Percentiles rank a stretch among this genome's conserved stretches.
These are phyloP conservation scores for Martiniozyma asiatica DNA, from an alignment of 1,139 yeast species.

Conservation along the genomic window DNA sequence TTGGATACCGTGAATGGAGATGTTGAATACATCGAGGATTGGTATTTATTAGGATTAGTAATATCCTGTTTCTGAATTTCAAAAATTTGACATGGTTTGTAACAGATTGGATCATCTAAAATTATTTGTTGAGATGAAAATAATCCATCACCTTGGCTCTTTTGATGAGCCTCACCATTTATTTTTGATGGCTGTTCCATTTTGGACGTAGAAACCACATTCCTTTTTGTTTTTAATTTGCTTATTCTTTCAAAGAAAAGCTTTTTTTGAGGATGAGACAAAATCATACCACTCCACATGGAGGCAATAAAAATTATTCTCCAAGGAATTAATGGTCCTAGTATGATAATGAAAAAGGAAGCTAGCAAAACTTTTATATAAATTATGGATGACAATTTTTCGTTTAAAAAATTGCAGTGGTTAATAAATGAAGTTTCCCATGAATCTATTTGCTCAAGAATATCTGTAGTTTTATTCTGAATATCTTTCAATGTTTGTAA, in stretches of 20 bases:
- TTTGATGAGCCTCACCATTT: too few species aligned
- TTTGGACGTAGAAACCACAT: background rate
- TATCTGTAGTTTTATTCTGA: slow-evolving; percentile 49
- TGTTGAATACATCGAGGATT: slow-evolving; percentile 35
- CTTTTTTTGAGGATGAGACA: slow-evolving; percentile 39
- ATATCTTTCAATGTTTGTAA: slow-evolving; percentile 48
- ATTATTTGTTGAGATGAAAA: slow-evolving; percentile 19
- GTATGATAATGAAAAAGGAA: slow-evolving; percentile 31
- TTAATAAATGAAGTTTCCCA: slow-evolving; percentile 48
- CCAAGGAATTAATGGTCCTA: slow-evolving; percentile 65
- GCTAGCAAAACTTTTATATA: slow-evolving; percentile 25
- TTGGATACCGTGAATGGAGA: slow-evolving; percentile 42
- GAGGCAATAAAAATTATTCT: slow-evolving; percentile 38
- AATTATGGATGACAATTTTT: slow-evolving; percentile 46
- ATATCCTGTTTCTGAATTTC: slow-evolving; percentile 62
- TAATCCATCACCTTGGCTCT: too few species aligned
- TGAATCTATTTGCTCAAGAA: slow-evolving; percentile 39
- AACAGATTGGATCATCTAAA: slow-evolving; percentile 58
- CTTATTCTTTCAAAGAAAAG: slow-evolving; percentile 15
- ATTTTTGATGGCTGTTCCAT: too few species aligned
- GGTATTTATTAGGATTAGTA: slow-evolving; percentile 46
- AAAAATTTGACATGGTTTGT: slow-evolving; percentile 54
- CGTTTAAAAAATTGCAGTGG: slow-evolving; percentile 65
- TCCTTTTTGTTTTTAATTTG: slow-evolving; percentile 7
- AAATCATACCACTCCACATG: slow-evolving; percentile 41